These are phyloP conservation scores for Cystobasidium pallidum DNA, from an alignment of 1,284 basidiomycete genomes.

Conservation along the genomic window DNA sequence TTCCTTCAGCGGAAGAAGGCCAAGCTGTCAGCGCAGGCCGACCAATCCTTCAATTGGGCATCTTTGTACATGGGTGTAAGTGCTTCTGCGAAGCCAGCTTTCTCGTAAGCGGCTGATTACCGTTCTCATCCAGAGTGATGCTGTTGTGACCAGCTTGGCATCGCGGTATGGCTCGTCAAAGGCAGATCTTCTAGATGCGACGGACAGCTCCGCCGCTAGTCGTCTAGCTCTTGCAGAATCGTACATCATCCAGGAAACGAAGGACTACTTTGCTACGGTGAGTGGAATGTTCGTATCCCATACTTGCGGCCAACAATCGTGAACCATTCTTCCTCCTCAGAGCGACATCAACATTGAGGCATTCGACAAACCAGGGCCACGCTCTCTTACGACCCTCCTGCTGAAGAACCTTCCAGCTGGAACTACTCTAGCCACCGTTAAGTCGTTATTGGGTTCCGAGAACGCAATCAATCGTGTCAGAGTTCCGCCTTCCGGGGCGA, in stretches of 20 bases:
- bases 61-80: constrained; percentile 96
- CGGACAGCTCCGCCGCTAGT: constrained; percentile 65
- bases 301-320: background rate
- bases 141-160: constrained; percentile 80
- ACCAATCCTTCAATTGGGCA: constrained; percentile 85
- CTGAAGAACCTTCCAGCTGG: constrained; percentile 98
- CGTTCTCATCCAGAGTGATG: constrained; percentile 69
- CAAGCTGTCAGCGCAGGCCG: constrained; percentile 61
- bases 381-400: constrained; percentile 80
- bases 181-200: constrained; percentile 75
- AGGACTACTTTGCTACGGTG: constrained; percentile 77
- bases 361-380: constrained; percentile 60
- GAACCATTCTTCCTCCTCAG: background rate
- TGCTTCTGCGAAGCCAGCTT: constrained; percentile 52
- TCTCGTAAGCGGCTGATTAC: constrained; percentile 19
- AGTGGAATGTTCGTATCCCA: constrained; percentile 51
- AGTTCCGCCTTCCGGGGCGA: constrained; percentile 88
- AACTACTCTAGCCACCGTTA: constrained; percentile 73
- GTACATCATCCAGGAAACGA: constrained; percentile 92
- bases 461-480: constrained; percentile 73
- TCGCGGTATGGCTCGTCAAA: constrained; percentile 80
- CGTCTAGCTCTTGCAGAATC: constrained; percentile 96
- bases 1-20: constrained; percentile 5
- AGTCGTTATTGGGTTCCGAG: constrained; percentile 79
- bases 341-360: background rate